These are phyloP conservation scores for Aplosporella prunicola DNA, from an alignment of 2,329 filamentous ascomycete species.

Conservation along the genomic window DNA sequence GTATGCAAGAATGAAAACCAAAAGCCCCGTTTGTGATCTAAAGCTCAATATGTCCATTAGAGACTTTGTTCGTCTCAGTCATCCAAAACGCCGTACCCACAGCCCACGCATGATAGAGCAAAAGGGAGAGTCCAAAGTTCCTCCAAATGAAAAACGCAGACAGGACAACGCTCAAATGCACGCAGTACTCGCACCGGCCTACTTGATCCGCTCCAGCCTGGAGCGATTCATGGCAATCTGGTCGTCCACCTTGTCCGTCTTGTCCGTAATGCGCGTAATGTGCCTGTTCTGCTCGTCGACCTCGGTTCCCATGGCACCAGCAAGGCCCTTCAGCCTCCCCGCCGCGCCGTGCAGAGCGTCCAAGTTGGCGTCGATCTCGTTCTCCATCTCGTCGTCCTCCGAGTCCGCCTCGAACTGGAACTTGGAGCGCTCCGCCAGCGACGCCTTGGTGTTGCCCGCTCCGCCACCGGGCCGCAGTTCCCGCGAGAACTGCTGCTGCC, in stretches of 20 bases:
- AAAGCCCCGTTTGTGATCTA: no score
- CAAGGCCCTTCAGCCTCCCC: constrained; percentile 61
- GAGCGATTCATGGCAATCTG: constrained; percentile 70
- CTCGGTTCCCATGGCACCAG: constrained; percentile 64
- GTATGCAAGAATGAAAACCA: no score
- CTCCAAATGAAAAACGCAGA: no score
- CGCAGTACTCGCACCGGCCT: no score
- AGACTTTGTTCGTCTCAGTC: no score
- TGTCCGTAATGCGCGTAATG: constrained; percentile 66
- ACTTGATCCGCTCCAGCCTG: constrained; percentile 54
- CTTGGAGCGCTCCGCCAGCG: constrained; percentile 55
- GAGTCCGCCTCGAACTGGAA: constrained; percentile 60
- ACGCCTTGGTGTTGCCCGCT: constrained; percentile 41
- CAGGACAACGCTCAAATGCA: no score
- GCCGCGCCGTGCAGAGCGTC: constrained; percentile 53
- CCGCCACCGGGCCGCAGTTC: constrained; percentile 38
- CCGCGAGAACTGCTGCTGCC: constrained; percentile 55
- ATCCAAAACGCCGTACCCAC: no score
- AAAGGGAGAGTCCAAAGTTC: no score
- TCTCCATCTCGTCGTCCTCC: constrained; percentile 57
- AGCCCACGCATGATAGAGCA: no score
- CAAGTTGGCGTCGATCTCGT: constrained; percentile 39
- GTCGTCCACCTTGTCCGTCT: constrained; percentile 71
- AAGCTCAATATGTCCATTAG: no score
- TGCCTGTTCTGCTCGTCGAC: constrained; percentile 68